Evolutionary conservation across 345 rosid species (phyloP).

Genomic region (Eutrema heterophyllum): DNA sequence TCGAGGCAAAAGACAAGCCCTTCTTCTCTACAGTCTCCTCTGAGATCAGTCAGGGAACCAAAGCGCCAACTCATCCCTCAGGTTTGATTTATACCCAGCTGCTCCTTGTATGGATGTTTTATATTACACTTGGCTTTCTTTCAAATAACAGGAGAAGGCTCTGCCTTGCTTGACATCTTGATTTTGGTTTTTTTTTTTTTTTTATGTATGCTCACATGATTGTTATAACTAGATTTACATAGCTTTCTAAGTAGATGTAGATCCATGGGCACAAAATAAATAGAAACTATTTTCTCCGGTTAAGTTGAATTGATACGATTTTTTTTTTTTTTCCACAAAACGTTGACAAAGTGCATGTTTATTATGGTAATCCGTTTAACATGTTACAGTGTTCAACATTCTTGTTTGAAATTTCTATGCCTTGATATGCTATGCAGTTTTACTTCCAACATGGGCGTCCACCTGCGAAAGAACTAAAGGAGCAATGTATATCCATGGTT

Average conservation of each 20-base stretch:
- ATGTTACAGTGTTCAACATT: neutral
- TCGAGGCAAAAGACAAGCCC: slow-evolving; percentile 60
- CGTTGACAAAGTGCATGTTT: neutral
- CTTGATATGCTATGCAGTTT: slow-evolving; percentile 50
- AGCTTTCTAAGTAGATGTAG: neutral
- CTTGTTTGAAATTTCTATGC: neutral
- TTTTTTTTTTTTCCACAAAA: neutral
- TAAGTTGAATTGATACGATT: neutral
- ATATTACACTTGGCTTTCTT: neutral
- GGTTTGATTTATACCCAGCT: slow-evolving; percentile 40
- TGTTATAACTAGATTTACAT: neutral
- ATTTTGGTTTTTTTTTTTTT: neutral
- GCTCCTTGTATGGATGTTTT: neutral
- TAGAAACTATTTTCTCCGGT: neutral
- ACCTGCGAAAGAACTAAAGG: slow-evolving; percentile 62
- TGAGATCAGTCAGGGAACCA: slow-evolving; percentile 59
- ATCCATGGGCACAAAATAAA: neutral
- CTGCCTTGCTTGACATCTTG: neutral
- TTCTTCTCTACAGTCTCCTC: slow-evolving; percentile 69
- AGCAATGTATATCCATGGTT: slow-evolving; percentile 51
- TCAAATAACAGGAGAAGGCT: neutral
- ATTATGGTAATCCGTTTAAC: neutral
- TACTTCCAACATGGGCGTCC: slow-evolving; percentile 84
- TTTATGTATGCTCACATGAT: neutral
- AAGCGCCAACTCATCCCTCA: slow-evolving; percentile 72